phyloP scores from a whole-genome alignment of 2,329 filamentous ascomycete genomes.

The Graphiopsis chlorocephala region DNA sequence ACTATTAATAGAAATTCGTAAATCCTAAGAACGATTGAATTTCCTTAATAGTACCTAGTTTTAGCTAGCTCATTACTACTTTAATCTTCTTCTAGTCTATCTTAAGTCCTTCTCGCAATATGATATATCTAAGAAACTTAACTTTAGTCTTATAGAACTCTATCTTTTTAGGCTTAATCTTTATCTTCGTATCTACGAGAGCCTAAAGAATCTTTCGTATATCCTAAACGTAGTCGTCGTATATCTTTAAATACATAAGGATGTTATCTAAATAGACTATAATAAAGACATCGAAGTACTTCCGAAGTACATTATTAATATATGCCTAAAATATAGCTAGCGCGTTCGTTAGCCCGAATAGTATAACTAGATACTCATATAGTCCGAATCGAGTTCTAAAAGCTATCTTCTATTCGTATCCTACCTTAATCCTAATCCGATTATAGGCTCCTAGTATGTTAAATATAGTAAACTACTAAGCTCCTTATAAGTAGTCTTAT shows the following conservation, averaged over 20 bases:
- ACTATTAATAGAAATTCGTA: conserved; percentile 2
- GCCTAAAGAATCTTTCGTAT: conserved; percentile 3
- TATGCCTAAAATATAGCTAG: conserved; percentile 14
- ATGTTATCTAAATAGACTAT: conserved; percentile 28
- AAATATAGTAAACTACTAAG: conserved; percentile 2
- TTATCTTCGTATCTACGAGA: conserved; percentile 11
- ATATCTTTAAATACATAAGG: conserved; percentile 23
- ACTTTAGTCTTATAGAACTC: conserved; percentile 31
- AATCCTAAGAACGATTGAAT: not conserved
- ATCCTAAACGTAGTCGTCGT: conserved; percentile 9
- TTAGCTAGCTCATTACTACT: not conserved
- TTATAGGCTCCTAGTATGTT: conserved; percentile 1
- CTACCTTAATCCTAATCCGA: not conserved
- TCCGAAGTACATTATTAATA: conserved; percentile 24
- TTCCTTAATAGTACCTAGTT: not conserved
- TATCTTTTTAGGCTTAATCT: conserved; percentile 26
- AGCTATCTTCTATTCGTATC: conserved; percentile 13
- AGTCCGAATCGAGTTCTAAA: conserved; percentile 35
- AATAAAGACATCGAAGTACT: conserved; percentile 25
- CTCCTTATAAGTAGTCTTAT: conserved; percentile 1
- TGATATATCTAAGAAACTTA: conserved; percentile 27
- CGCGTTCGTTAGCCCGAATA: conserved; percentile 23
- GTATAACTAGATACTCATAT: conserved; percentile 37
- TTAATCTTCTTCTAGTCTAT: conserved; percentile 19
- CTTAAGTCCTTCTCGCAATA: conserved; percentile 24